Evolutionary conservation across 1,139 yeast genomes (phyloP).

Genomic region (Tardiomyces digboiensis): DNA sequence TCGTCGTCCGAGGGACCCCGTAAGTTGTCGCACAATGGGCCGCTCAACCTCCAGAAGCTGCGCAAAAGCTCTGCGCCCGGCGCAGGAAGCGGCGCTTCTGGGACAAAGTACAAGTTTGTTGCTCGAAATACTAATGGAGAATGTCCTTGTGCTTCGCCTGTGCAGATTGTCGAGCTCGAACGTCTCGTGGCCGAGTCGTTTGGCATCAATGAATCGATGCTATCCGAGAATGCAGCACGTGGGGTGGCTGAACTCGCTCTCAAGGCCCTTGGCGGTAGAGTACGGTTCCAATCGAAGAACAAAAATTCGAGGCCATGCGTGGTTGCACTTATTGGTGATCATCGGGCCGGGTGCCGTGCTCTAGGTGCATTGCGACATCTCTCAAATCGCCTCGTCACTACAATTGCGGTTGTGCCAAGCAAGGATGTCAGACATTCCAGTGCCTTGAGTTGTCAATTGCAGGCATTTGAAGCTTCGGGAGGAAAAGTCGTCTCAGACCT

Average conservation of each 20-base stretch:
- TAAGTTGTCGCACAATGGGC: neutral
- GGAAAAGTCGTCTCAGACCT: conserved; percentile 38
- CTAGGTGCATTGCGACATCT: conserved; percentile 75
- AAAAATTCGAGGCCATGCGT: conserved; percentile 78
- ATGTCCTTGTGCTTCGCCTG: conserved; percentile 62
- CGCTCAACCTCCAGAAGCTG: neutral
- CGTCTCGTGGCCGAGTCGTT: conserved; percentile 43
- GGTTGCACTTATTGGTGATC: conserved; percentile 61
- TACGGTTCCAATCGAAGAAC: conserved; percentile 48
- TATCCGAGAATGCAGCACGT: conserved; percentile 66
- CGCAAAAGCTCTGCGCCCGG: neutral
- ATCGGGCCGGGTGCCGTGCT: conserved; percentile 66
- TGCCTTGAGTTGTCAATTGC: conserved; percentile 35
- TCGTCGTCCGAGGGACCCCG: neutral
- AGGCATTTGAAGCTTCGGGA: conserved; percentile 45
- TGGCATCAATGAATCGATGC: conserved; percentile 38
- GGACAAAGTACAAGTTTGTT: conserved; percentile 1
- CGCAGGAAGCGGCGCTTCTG: neutral
- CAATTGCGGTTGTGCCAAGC: conserved; percentile 41
- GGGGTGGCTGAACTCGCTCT: conserved; percentile 54
- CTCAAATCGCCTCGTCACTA: conserved; percentile 64
- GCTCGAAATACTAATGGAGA: conserved; percentile 10
- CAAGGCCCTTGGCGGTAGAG: conserved; percentile 57
- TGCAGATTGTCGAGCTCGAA: conserved; percentile 76
- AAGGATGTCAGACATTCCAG: conserved; percentile 17